Percentiles rank a stretch among this genome's conserved stretches.
Conservation (phyloP, 345 rosid species). For the Gossypium longicalyx region DNA sequence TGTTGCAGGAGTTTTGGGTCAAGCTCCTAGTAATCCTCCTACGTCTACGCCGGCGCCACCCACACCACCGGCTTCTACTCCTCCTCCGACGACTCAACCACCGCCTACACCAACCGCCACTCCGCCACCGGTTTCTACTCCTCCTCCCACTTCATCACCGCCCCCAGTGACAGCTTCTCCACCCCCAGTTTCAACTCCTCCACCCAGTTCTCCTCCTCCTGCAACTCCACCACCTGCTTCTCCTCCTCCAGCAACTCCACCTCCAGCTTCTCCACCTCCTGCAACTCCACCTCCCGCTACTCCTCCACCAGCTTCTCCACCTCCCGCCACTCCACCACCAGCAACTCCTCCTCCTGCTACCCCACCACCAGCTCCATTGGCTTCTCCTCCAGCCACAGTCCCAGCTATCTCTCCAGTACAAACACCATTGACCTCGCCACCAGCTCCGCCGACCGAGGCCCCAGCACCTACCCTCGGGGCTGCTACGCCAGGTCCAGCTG, state of each 20-base stretch:
- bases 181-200: constrained; percentile 13
- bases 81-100: constrained; percentile 9
- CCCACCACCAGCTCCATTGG: neutral
- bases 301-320: constrained; percentile 30
- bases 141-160: constrained; percentile 7
- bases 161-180: constrained; percentile 17
- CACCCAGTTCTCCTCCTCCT: constrained; percentile 16
- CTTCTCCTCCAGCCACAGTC: neutral
- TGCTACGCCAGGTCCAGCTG: constrained; percentile 38
- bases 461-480: constrained; percentile 30
- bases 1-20: constrained; percentile 3
- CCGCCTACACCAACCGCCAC: constrained; percentile 12
- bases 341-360: constrained; percentile 14
- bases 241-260: constrained; percentile 7
- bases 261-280: constrained; percentile 28
- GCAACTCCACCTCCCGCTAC: constrained; percentile 31
- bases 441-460: constrained; percentile 44
- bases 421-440: constrained; percentile 32
- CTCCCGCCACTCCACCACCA: constrained; percentile 38
- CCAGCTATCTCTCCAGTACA: constrained; percentile 24
- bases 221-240: constrained; percentile 11
- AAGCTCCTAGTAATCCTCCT: constrained; percentile 12
- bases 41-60: constrained; percentile 13
- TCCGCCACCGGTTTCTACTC: neutral
- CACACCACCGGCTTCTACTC: constrained; percentile 7